Evolutionary conservation across 495 filamentous ascomycete genomes (phyloP), one percentile per base, ranked within the genome.

Genomic region (Trichocladium antarcticum): DNA sequence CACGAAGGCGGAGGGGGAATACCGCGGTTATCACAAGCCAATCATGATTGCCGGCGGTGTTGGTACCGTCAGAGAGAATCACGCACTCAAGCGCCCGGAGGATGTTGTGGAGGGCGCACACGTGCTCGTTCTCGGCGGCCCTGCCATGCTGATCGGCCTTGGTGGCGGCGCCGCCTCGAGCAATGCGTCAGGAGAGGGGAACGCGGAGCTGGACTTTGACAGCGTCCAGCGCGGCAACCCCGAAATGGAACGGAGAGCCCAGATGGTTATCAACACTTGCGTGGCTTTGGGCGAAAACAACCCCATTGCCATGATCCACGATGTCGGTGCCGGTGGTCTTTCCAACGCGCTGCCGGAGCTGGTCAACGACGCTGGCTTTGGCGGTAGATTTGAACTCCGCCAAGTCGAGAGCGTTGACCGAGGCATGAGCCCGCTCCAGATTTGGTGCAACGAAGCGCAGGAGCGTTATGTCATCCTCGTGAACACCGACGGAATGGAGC

Each of bases 1-100:
- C 21, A 49, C 57, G 20, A 60, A 62, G 21, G 51, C 54, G 0
- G 59, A 61, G 16, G 57, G 74, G 3, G 90, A 98, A 41, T 68
- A 85, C 41, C 74, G 93, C 56, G 92, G 92, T 14, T 98, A 94
- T 57, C 90, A 96, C 71, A 98, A 98, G 68, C 92, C 92, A 6
- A 96, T 98, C 64, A 95, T 98, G 89, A 83, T 98, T 70, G 92
- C 93, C 47, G 93, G 92, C 51, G 92, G 93, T 60, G 77, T 95
- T 37, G 93, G 92, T 31, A 94, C 85, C n/a, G 89, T 97, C n/a
- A 68, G 93, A 48, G 90, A 92, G 0, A 81, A 89, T 57, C 84
- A 95, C 64, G 89, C 92, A 5, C 74, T 93, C 40, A 98, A 98
- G 66, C 72, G 82, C 50, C 76, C 79, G 2, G 72, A 76, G 11